These are phyloP conservation scores for Phytophthora foliorum DNA, from an alignment of 352 stramenopile genomes.

Conservation along the genomic window DNA sequence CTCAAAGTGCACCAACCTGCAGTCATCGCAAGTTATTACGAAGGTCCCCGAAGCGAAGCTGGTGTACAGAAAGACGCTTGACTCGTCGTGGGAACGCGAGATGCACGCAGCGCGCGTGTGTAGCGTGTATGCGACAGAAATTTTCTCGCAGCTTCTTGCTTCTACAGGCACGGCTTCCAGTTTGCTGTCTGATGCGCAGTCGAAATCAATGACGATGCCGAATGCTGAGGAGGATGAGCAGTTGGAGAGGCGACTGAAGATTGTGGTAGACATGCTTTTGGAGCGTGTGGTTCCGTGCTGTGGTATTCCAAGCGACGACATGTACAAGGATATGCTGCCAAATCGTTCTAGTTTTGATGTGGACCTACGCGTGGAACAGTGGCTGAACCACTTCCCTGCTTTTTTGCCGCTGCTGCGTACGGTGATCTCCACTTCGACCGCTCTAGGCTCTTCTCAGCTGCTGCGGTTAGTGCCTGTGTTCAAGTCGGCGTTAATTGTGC, in stretches of 20 bases:
- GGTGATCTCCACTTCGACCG: constrained; percentile 49
- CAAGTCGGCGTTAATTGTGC: constrained; percentile 79
- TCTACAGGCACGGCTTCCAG: constrained; percentile 28
- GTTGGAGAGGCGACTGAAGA: constrained; percentile 62
- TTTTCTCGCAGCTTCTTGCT: constrained; percentile 60
- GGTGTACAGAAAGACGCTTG: constrained; percentile 80
- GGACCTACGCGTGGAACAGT: constrained; percentile 85
- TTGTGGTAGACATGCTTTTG: constrained; percentile 74
- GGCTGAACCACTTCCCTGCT: constrained; percentile 83
- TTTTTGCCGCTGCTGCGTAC: constrained; percentile 71
- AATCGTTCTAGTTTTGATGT: constrained; percentile 88
- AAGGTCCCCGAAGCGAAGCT: constrained; percentile 55
- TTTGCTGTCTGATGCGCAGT: constrained; percentile 11
- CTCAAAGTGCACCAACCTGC: constrained; percentile 85
- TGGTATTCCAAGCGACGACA: constrained; percentile 77
- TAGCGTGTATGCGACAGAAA: constrained; percentile 62
- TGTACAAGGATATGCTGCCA: constrained; percentile 86
- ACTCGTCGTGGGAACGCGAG: constrained; percentile 75
- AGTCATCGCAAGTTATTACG: constrained; percentile 82
- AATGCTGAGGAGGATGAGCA: constrained; percentile 41
- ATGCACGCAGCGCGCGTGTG: constrained; percentile 70
- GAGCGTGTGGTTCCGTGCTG: constrained; percentile 83
- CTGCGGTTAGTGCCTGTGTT: constrained; percentile 76
- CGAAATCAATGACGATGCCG: constrained; percentile 8
- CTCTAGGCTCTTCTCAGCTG: constrained; percentile 51